These are phyloP conservation scores for Buddleja alternifolia DNA, from an alignment of 257 asterid genomes.

Conservation along the genomic window DNA sequence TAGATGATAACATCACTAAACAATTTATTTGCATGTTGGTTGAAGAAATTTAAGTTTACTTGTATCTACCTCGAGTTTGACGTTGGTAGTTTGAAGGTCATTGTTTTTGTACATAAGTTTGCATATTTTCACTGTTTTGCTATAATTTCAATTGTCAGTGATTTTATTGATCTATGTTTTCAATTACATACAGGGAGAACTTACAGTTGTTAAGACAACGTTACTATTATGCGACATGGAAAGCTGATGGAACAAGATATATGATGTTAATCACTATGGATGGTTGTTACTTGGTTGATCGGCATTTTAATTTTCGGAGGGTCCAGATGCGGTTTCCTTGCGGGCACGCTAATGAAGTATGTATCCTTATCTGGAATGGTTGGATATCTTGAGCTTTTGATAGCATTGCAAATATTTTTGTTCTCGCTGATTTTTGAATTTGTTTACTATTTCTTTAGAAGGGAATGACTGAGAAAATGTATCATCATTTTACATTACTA, in stretches of 20 bases:
- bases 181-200: slow-evolving; percentile 69
- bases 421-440: slow-evolving; percentile 20
- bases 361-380: slow-evolving; percentile 27
- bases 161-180: slow-evolving; percentile 13
- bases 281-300: slow-evolving; percentile 92
- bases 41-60: slow-evolving; percentile 7
- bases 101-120: not conserved
- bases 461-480: slow-evolving; percentile 61
- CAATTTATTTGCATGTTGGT: slow-evolving; percentile 6
- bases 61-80: slow-evolving; percentile 12
- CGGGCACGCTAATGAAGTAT: slow-evolving; percentile 72
- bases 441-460: slow-evolving; percentile 42
- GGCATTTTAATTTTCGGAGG: slow-evolving; percentile 89
- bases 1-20: not conserved
- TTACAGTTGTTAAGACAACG: slow-evolving; percentile 88
- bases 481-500: slow-evolving; percentile 90
- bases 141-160: not conserved
- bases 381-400: slow-evolving; percentile 23
- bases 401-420: slow-evolving; percentile 16
- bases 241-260: slow-evolving; percentile 99
- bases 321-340: slow-evolving; percentile 98
- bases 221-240: slow-evolving; percentile 98
- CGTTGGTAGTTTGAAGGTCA: slow-evolving; percentile 23
- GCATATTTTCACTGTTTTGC: not conserved
- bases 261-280: slow-evolving; percentile 98